Conservation (phyloP, 345 rosid genomes). For the Gossypium raimondii region DNA sequence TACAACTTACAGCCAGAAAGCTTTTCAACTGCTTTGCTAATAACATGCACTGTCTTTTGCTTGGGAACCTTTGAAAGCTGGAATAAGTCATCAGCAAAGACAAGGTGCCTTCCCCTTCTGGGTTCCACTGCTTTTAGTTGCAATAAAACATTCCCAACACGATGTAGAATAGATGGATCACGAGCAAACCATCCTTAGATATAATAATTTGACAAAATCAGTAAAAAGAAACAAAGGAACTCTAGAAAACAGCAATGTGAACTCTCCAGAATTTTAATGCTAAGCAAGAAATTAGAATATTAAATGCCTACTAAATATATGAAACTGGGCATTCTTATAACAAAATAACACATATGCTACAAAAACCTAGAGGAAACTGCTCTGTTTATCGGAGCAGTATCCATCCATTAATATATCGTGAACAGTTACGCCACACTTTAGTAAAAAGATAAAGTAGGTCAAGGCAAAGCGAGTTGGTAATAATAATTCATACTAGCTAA, state of each 20-base stretch:
- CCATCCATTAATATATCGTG: not conserved
- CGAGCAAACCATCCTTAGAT: constrained; percentile 81
- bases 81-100: constrained; percentile 87
- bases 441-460: not conserved
- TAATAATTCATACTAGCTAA: not conserved
- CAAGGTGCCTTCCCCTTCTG: constrained; percentile 48
- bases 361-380: not conserved
- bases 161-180: constrained; percentile 65
- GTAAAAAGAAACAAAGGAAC: constrained; percentile 11
- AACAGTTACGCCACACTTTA: not conserved
- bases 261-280: constrained; percentile 6
- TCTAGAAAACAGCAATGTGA: not conserved
- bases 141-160: constrained; percentile 68
- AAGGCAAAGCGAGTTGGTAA: not conserved
- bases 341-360: too few relatives aligned
- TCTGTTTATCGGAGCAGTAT: not conserved
- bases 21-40: constrained; percentile 68
- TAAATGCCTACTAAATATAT: constrained; percentile 6
- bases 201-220: not conserved
- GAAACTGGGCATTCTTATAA: not conserved
- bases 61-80: constrained; percentile 77
- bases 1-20: constrained; percentile 83
- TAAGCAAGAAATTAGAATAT: constrained; percentile 8
- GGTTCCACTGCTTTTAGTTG: constrained; percentile 58
- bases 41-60: constrained; percentile 54